Evolutionary conservation across 2,329 filamentous ascomycete species (phyloP), one percentile per base, ranked within the genome.

Genomic region (Balansia obtecta): DNA sequence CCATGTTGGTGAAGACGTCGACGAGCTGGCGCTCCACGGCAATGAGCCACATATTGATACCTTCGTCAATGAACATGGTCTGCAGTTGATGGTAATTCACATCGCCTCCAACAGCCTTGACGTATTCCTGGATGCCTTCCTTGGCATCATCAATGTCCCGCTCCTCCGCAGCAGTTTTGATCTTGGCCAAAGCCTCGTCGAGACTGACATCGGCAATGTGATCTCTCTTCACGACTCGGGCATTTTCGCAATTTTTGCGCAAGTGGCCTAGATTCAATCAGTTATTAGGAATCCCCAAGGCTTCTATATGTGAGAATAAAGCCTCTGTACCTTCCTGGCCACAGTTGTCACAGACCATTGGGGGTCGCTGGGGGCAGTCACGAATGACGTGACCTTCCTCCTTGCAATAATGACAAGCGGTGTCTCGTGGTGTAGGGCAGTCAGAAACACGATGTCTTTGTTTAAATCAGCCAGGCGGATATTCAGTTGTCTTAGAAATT

Each of bases 1-100:
- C 82, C 78, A 87, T 84, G 65, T 85, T 83, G 53, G 80, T 85
- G 56, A 82, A 75, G 5, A 80, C 79, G 1, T 67, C 60, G 0
- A 85, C 63, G 6, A 72, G 62, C 34, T 75, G 66, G 55, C 77
- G 75, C 68, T 85, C 76, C 6, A 77, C 64, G 6, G 79, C 79
- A 55, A 87, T 83, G 49, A 88, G 66, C 65, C 74, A 83, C 13
- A 85, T 65, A 3, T 65, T 65, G 52, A 85, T 71, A 0, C 68
- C 61, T 41, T 77, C 68, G 1, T 64, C 57, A 7, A 83, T 78
- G 61, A 88, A 75, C 1, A 71, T 71, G 33, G 70, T 58, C 68
- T 88, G 83, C 6, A 88, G 70, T 16, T 82, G 70, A 8, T 67
- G 57, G 56, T 84, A 83, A 0, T 76, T 83, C 15, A 74, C 69